Base-by-base conservation (phyloP, 2,329 filamentous ascomycete species). In the Penicillium sp. region DNA sequence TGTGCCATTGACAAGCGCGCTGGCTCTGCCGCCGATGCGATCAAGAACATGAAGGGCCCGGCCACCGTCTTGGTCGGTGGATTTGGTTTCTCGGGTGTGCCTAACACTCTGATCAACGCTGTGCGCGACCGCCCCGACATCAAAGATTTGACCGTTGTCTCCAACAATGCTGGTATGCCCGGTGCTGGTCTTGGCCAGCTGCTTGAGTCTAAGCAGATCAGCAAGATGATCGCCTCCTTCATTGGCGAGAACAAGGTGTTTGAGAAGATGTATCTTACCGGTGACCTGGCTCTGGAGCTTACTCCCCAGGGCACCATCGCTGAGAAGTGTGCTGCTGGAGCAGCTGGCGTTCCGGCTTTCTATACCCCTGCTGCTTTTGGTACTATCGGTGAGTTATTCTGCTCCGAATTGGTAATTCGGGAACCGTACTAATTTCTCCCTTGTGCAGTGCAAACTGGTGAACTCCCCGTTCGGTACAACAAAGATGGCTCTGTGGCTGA, bases 231-330 rank as follows among this genome's bases (percentile, higher is more conserved):
- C 62, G 82, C 91, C 31, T 91, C 88, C 16, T 93, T 89, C 63
- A 85, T 94, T 35, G 90, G 90, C 40, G 86, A 88, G 69, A 94
- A 94, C 77, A 93, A 95, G 81, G 89, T 89, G 10, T 91, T 96
- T 62, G 92, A 96, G 80, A 83, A 84, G 71, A 93, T 93, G 87
- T 96, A 96, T 75, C 82, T 96, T 54, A 89, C 83, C 6, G 92
- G 92, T 61, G 83, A 95, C 73, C 85, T 96, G 57, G 89, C 93
- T 74, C 85, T 96, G 54, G 92, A 96, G 79, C 85, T 96, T 64
- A 94, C 90, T 24, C 92, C 92, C 1, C 92, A 96, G 77, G 92
- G 92, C 63, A 96, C 91, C 18, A 84, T 96, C 53, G 92, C 92
- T 39, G 92, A 96, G 79, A 86, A 92, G 66, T 92, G 92, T 77